A percentile compares a stretch with the other conserved stretches of the same genome.
phyloP scores from a whole-genome alignment of 2,329 filamentous ascomycete genomes.

The Verticillium isaacii region DNA sequence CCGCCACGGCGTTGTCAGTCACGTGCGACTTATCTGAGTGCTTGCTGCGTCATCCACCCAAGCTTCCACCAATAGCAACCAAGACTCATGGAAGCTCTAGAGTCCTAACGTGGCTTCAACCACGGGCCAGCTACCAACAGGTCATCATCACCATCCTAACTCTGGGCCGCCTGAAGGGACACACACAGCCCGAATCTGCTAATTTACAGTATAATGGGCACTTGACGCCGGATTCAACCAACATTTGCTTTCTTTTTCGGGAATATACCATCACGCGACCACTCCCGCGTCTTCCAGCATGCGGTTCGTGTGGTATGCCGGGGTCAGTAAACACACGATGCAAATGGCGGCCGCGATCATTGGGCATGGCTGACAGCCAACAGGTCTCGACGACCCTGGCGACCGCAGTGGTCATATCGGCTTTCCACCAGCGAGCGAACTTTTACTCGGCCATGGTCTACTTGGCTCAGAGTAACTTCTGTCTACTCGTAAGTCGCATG shows the following conservation, averaged over 20 bases:
- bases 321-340: conserved; percentile 37
- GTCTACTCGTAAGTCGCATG: conserved; percentile 66
- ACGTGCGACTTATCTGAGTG: neutral
- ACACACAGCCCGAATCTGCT: neutral
- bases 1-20: neutral
- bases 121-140: neutral
- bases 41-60: neutral
- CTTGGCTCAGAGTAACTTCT: conserved; percentile 92
- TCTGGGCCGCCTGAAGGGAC: neutral
- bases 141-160: neutral
- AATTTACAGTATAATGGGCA: conserved; percentile 28
- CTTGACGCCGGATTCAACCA: conserved; percentile 19
- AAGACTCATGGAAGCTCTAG: neutral
- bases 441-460: conserved; percentile 99
- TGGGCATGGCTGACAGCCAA: conserved; percentile 2
- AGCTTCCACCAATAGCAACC: neutral
- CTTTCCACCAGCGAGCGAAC: conserved; percentile 91
- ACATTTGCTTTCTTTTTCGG: conserved; percentile 1
- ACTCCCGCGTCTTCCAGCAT: conserved; percentile 30
- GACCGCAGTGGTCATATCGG: conserved; percentile 77
- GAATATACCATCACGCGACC: neutral
- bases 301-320: conserved; percentile 57
- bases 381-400: conserved; percentile 81
- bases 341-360: neutral
- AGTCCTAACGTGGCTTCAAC: conserved; percentile 26